Evolutionary conservation across 371 early-diverging fungal genomes (phyloP), one percentile per base, ranked within the genome.

Genomic region (Circinella minor): DNA sequence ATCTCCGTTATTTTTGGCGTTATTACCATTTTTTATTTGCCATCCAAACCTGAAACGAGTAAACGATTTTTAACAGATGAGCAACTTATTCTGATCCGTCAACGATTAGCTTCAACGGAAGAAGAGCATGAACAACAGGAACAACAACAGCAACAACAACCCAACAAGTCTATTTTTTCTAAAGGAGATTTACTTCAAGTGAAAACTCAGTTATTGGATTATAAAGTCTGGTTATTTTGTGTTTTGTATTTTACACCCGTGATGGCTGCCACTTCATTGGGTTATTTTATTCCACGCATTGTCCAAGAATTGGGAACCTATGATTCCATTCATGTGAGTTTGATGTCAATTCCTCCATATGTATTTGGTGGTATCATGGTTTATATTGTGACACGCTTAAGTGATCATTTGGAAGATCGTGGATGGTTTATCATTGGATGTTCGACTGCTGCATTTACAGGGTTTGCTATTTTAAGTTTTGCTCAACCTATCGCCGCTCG

Each of bases 221-320:
- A 78, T 61, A 83, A 83, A 65, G 72, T 77, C 1, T 83, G 84
- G 84, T 43, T 81, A 9, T 83, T 83, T 57, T 78, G 76, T 51
- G 68, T 83, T 0, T 67, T 83, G 1, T 83, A 83, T 38, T 81
- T 83, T 54, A 78, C 84, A 37, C 84, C 84, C 7, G 84, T 83
- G n/a, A 83, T 83, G 84, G 84, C 84, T 36, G 84, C 84, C 10
- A 83, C 84, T 0, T 83, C 84, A 1, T 67, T 83, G 17, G 84
- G 81, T 11, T 83, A 83, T 66, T 83, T 83, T 67, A 36, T 83
- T 20, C 84, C 84, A 20, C 81, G 78, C 34, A 83, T 83, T 61
- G 84, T 83, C 2, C 80, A 81, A 47, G 74, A 83, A 59, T 76
- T 83, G 1, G 81, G 84, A 46, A 65, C 77, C 7, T 83, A 74